These are phyloP conservation scores for Tripterygium wilfordii DNA, from an alignment of 177 flowering plant species.

Conservation along the genomic window DNA sequence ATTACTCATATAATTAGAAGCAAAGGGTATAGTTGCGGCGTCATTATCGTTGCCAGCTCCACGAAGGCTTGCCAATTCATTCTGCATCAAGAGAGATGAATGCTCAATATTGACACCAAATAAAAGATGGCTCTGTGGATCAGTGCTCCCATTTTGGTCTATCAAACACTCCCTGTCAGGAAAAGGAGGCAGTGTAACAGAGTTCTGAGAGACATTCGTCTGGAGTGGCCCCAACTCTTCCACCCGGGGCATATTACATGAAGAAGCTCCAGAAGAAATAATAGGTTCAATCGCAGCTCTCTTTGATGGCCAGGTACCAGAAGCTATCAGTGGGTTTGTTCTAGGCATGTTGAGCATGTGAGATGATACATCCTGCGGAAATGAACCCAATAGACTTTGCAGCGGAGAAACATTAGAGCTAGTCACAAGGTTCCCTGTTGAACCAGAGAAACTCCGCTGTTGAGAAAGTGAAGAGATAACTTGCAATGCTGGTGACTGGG, in stretches of 20 bases:
- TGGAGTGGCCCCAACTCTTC: slow-evolving; percentile 53
- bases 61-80: slow-evolving; percentile 56
- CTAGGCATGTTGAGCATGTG: slow-evolving; percentile 48
- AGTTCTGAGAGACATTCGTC: slow-evolving; percentile 32
- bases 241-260: slow-evolving; percentile 37
- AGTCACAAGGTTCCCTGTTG: slow-evolving; percentile 41
- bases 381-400: slow-evolving; percentile 63
- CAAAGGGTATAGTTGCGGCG: slow-evolving; percentile 47
- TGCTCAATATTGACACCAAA: slow-evolving; percentile 83
- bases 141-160: slow-evolving; percentile 49
- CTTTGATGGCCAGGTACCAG: slow-evolving; percentile 58
- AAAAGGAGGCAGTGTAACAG: slow-evolving; percentile 74
- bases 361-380: slow-evolving; percentile 54
- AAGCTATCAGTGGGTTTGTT: slow-evolving; percentile 28
- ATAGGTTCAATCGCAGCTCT: slow-evolving; percentile 56
- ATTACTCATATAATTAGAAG: slow-evolving; percentile 46
- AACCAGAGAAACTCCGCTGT: slow-evolving; percentile 49
- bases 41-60: slow-evolving; percentile 50
- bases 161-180: slow-evolving; percentile 77
- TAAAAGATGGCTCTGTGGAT: slow-evolving; percentile 64
- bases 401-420: slow-evolving; percentile 52
- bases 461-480: slow-evolving; percentile 47
- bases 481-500: slow-evolving; percentile 47
- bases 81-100: slow-evolving; percentile 67
- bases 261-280: slow-evolving; percentile 38